Conservation (phyloP, 257 asterid genomes). For the Datura wrightii region DNA sequence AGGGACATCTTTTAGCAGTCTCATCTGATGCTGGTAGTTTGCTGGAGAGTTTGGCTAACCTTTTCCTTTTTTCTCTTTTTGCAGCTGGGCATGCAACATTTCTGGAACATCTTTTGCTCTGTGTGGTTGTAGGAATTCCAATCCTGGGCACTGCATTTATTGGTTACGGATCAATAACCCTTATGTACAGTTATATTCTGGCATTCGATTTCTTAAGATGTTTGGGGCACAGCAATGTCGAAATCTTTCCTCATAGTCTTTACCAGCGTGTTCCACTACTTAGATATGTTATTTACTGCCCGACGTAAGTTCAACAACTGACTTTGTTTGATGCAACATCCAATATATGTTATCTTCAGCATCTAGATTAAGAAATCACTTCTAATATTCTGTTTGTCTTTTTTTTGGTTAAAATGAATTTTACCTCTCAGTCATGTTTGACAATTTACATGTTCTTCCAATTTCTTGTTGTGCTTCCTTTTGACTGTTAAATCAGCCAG, state of each 20-base stretch:
- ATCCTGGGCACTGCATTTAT: conserved; percentile 61
- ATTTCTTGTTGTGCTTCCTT: background rate
- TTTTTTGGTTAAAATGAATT: background rate
- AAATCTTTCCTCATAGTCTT: conserved; percentile 59
- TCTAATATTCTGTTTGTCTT: background rate
- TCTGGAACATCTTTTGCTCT: conserved; percentile 79
- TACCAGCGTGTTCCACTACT: conserved; percentile 65
- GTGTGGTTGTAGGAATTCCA: conserved; percentile 72
- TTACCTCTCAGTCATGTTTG: background rate
- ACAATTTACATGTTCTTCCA: conserved; percentile 1
- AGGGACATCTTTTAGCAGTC: background rate
- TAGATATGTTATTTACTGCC: conserved; percentile 65
- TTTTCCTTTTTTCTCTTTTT: conserved; percentile 8
- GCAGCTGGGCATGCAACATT: conserved; percentile 85
- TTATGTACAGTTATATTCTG: conserved; percentile 69
- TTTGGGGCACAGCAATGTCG: conserved; percentile 82
- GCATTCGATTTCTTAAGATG: conserved; percentile 84
- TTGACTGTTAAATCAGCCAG: background rate
- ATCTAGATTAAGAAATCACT: conserved; percentile 11
- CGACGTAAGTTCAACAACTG: conserved; percentile 64
- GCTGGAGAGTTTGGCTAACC: conserved; percentile 17
- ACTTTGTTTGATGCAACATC: conserved; percentile 20
- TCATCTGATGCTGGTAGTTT: conserved; percentile 4
- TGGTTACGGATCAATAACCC: conserved; percentile 76
- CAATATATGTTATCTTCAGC: background rate